A percentile compares a stretch with the other conserved stretches of the same genome.
These are phyloP conservation scores for Schoenoplectus tabernaemontani DNA, from an alignment of 202 grass and related monocot genomes.

Conservation along the genomic window DNA sequence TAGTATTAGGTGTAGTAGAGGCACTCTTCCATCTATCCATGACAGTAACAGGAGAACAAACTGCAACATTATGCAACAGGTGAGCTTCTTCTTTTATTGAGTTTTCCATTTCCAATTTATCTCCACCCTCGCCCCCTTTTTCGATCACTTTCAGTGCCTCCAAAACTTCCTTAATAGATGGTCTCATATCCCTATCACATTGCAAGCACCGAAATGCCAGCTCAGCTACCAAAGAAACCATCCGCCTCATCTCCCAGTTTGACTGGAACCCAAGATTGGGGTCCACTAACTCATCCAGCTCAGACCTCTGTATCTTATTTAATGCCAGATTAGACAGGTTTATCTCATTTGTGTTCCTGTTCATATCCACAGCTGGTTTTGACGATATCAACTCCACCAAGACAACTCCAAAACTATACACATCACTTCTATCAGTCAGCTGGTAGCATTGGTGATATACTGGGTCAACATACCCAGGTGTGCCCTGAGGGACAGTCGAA, in stretches of 20 bases:
- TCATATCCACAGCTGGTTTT: constrained; percentile 76
- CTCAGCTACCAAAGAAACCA: constrained; percentile 49
- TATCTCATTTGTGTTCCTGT: constrained; percentile 55
- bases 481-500: constrained; percentile 90
- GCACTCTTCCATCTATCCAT: constrained; percentile 6
- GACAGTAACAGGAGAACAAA: background rate
- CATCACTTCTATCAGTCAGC: constrained; percentile 82
- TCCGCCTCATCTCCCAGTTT: constrained; percentile 32
- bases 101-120: constrained; percentile 3
- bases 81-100: background rate
- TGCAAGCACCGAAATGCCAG: constrained; percentile 77
- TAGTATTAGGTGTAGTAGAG: background rate
- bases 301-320: constrained; percentile 56
- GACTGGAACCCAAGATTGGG: constrained; percentile 44
- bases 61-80: background rate
- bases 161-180: constrained; percentile 64
- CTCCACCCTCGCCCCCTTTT: constrained; percentile 20
- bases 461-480: constrained; percentile 82
- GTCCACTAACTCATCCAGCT: constrained; percentile 60
- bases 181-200: constrained; percentile 52
- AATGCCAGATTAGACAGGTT: constrained; percentile 67
- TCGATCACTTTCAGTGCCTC: constrained; percentile 44
- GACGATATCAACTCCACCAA: constrained; percentile 83
- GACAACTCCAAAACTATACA: constrained; percentile 90
- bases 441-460: constrained; percentile 89